Conservation (phyloP, 495 filamentous ascomycete genomes). For the Apiosordaria backusii region DNA sequence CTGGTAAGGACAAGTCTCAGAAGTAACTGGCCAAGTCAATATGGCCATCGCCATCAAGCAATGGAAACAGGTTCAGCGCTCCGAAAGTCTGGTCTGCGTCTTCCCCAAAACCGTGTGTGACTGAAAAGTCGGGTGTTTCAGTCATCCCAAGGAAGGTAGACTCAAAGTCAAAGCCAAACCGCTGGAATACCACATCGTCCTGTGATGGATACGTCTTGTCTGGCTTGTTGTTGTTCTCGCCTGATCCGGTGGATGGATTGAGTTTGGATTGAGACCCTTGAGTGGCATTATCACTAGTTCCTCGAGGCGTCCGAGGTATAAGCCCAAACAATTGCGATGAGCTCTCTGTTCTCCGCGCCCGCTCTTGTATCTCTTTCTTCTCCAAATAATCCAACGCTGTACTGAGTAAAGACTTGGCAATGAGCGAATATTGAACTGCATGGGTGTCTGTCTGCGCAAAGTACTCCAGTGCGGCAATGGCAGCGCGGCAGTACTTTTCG, state of each 20-base stretch:
- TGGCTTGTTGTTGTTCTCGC: background rate
- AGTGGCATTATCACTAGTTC: background rate
- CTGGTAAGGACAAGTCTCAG: conserved; percentile 12
- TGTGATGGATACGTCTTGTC: conserved; percentile 8
- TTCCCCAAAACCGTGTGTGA: conserved; percentile 25
- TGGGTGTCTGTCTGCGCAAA: conserved; percentile 42
- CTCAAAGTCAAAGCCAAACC: conserved; percentile 29
- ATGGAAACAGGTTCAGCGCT: conserved; percentile 42
- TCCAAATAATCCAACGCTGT: conserved; percentile 40
- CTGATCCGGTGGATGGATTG: background rate
- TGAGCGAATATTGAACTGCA: conserved; percentile 44
- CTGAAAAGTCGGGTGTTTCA: conserved; percentile 28
- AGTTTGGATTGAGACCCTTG: background rate
- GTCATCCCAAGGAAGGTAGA: conserved; percentile 26
- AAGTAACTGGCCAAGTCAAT: conserved; percentile 44
- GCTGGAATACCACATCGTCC: conserved; percentile 11
- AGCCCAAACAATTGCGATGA: conserved; percentile 45
- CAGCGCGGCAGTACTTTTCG: conserved; percentile 40
- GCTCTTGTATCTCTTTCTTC: conserved; percentile 38
- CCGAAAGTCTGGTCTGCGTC: conserved; percentile 40
- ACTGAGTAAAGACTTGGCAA: conserved; percentile 42
- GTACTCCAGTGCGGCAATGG: conserved; percentile 42
- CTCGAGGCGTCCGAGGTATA: conserved; percentile 22
- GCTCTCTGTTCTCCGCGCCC: conserved; percentile 38
- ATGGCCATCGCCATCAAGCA: conserved; percentile 42